phyloP scores from a whole-genome alignment of 2,329 filamentous ascomycete genomes.

The Colletotrichum scovillei region DNA sequence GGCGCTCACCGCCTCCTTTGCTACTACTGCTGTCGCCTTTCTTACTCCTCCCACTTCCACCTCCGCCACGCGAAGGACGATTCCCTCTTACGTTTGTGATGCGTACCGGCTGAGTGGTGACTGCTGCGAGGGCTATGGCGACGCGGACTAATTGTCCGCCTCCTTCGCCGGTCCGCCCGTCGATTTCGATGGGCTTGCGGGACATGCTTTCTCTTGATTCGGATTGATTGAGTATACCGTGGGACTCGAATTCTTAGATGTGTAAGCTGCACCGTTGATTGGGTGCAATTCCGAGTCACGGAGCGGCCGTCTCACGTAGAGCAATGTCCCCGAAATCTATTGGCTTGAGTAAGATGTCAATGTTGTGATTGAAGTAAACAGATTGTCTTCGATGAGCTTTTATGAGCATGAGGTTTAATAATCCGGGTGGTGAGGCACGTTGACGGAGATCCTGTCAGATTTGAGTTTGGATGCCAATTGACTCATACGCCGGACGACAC shows the following conservation, averaged over 20 bases:
- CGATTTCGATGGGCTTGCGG: slow-evolving; percentile 56
- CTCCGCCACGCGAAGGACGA: slow-evolving; percentile 46
- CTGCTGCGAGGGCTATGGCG: slow-evolving; percentile 65
- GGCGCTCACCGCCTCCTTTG: slow-evolving; percentile 21
- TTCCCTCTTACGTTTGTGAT: slow-evolving; percentile 69
- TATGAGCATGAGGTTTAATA: too few species aligned
- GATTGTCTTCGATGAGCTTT: too few species aligned
- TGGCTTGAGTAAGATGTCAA: too few species aligned
- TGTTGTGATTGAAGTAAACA: too few species aligned
- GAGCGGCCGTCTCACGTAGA: too few species aligned
- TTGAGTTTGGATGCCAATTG: too few species aligned
- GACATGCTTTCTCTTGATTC: neutral
- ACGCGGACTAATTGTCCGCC: slow-evolving; percentile 71
- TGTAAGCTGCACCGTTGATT: neutral
- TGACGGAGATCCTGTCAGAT: too few species aligned
- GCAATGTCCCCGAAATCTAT: too few species aligned
- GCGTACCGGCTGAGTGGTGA: slow-evolving; percentile 63
- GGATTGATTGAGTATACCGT: neutral
- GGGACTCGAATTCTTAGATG: too few species aligned
- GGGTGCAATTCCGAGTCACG: neutral
- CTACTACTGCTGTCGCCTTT: slow-evolving; percentile 30
- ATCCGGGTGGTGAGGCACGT: too few species aligned
- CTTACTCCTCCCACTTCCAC: slow-evolving; percentile 42
- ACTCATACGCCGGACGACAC: too few species aligned
- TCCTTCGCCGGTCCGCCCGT: slow-evolving; percentile 69